Conservation (phyloP, 495 filamentous ascomycete species). For the Corynascus novoguineensis region DNA sequence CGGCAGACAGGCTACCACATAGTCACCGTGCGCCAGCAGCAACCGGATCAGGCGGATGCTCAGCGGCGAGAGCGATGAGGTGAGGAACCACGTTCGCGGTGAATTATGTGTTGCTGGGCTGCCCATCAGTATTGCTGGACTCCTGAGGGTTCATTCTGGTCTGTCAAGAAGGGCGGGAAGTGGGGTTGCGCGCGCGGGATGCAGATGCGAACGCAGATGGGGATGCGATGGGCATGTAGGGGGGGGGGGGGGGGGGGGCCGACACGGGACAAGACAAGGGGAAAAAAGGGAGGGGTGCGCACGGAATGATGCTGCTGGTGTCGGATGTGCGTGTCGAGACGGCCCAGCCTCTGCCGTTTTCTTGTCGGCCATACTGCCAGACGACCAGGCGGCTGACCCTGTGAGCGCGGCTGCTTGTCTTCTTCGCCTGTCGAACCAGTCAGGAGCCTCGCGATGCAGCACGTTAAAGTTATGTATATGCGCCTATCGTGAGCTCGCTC, state of each 20-base stretch:
- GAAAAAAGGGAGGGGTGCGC: constrained; percentile 31
- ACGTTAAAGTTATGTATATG: no score
- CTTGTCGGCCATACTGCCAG: constrained; percentile 26
- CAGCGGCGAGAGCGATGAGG: constrained; percentile 75
- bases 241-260: background rate
- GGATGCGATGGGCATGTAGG: background rate
- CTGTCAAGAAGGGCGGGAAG: background rate
- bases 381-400: constrained; percentile 6
- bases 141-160: background rate
- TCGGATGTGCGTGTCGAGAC: constrained; percentile 40
- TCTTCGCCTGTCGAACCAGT: background rate
- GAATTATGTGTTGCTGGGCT: constrained; percentile 52
- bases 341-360: constrained; percentile 34
- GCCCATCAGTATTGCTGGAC: constrained; percentile 34
- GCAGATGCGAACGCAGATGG: background rate
- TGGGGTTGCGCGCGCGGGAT: background rate
- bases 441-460: constrained; percentile 3
- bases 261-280: background rate
- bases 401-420: background rate
- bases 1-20: constrained; percentile 69
- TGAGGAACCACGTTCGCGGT: constrained; percentile 79
- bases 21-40: constrained; percentile 79
- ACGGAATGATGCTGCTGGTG: constrained; percentile 47
- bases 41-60: constrained; percentile 63
- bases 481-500: constrained; percentile 8